Evolutionary conservation across 345 rosid species (phyloP).

Genomic region (Camelina hispida): DNA sequence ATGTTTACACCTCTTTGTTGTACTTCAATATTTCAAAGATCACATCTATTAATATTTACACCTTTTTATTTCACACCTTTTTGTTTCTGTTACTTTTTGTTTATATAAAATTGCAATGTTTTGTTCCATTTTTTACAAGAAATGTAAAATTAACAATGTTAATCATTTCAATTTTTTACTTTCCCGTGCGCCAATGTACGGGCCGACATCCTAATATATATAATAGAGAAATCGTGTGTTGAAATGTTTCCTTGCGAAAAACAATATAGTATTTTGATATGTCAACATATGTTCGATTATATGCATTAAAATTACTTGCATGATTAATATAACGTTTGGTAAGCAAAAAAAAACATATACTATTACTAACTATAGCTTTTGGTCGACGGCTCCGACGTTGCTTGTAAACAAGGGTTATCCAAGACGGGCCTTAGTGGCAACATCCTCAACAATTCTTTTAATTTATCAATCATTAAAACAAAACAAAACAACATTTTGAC

Average conservation of each 20-base stretch:
- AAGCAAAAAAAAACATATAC: background rate
- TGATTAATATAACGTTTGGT: constrained; percentile 38
- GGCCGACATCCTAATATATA: too few relatives aligned
- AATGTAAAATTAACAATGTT: too few relatives aligned
- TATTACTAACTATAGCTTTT: background rate
- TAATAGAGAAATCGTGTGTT: constrained; percentile 22
- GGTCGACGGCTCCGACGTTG: constrained; percentile 35
- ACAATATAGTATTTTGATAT: constrained; percentile 18
- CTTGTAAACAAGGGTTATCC: constrained; percentile 44
- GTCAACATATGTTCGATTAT: constrained; percentile 37
- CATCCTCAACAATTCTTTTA: constrained; percentile 31
- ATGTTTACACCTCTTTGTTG: too few relatives aligned
- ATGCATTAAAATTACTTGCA: constrained; percentile 41
- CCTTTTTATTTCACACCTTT: too few relatives aligned
- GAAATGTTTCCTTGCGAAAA: constrained; percentile 7
- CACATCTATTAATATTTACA: too few relatives aligned
- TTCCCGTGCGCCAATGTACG: too few relatives aligned
- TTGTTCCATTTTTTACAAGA: too few relatives aligned
- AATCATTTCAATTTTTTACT: too few relatives aligned
- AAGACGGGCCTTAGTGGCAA: constrained; percentile 46
- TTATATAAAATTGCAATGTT: too few relatives aligned
- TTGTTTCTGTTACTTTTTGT: too few relatives aligned
- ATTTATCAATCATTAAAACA: constrained; percentile 26
- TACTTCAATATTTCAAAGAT: too few relatives aligned
- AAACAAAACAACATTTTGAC: constrained; percentile 5